Percentiles rank a stretch among this genome's conserved stretches.
These are phyloP conservation scores for Trypanosoma scelopori DNA, from an alignment of 208 protist genomes.

Conservation along the genomic window DNA sequence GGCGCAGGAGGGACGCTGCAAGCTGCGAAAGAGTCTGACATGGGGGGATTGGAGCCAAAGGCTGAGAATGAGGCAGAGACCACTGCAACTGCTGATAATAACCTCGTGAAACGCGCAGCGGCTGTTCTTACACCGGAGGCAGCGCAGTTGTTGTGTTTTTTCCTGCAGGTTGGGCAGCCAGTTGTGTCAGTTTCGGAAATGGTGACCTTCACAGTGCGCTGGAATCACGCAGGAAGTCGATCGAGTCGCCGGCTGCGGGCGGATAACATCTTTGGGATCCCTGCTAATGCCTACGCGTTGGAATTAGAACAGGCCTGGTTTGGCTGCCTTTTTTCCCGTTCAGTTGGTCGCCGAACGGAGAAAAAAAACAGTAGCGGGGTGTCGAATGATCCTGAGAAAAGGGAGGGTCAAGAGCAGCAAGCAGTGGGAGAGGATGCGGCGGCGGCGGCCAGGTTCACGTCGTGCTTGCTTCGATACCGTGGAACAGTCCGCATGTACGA, in stretches of 20 bases:
- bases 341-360: slow-evolving; percentile 19
- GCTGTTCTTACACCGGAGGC: slow-evolving; percentile 40
- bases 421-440: background rate
- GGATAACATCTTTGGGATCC: slow-evolving; percentile 59
- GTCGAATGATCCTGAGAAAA: background rate
- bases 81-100: slow-evolving; percentile 14
- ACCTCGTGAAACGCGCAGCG: slow-evolving; percentile 27
- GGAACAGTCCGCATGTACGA: slow-evolving; percentile 68
- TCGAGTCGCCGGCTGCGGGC: slow-evolving; percentile 58
- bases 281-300: slow-evolving; percentile 38
- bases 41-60: background rate
- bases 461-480: slow-evolving; percentile 42
- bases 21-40: background rate
- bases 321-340: slow-evolving; percentile 40
- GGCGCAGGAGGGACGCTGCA: background rate
- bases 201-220: slow-evolving; percentile 57
- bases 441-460: background rate
- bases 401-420: background rate
- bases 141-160: slow-evolving; percentile 50
- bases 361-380: background rate
- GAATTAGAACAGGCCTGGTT: slow-evolving; percentile 79
- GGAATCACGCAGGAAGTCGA: slow-evolving; percentile 44
- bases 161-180: slow-evolving; percentile 35
- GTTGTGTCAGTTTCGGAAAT: slow-evolving; percentile 36
- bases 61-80: slow-evolving; percentile 28